Evolutionary conservation across 1,139 yeast species (phyloP), one percentile per base, ranked within the genome.

Genomic region (Yamadazyma diddensiae): DNA sequence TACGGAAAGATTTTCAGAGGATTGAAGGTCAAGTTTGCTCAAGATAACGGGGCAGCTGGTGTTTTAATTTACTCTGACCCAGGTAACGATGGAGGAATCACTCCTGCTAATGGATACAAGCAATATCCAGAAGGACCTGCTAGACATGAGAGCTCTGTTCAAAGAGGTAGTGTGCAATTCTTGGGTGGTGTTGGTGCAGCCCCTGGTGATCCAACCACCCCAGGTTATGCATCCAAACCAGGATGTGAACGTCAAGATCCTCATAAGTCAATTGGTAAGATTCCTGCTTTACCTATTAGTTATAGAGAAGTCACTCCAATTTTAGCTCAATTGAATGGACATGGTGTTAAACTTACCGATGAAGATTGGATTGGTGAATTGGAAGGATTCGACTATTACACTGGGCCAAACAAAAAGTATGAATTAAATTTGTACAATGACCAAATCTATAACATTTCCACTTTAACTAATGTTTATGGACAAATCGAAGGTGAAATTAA

Each of bases 121-220:
- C 72, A 63, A 42, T 68, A 65, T 38, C 73, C 73, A 3, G 39
- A 59, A 6, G 73, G 73, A 3, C 73, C 73, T 13, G 73, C 74
- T 1, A 59, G 75, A 47, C 73, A 69, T 35, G 73, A 66, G 40
- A 62, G 69, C 31, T 62, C 73, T 1, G 83, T 84, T 24, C 92
- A 85, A 62, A 71, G 96, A 50, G 95, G 95, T 1, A 79, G 90
- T 37, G 92, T 82, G 3, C 85, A 80, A 55, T 87, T 81, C 50
- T 63, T 87, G 34, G 83, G 94, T 2, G 73, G 73, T 29, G 62
- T 69, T 4, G 70, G 68, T 8, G 52, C 66, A 11, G 55, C 70
- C 27, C 95, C 95, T 1, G 96, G 96, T 30, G 96, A 88, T 52
- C 96, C 96, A 25, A 79, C 94, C 2, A 82, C 94, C 3, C 94